Evolutionary conservation across 306 rosid genomes (phyloP).

Genomic region (Cucurbita moschata): DNA sequence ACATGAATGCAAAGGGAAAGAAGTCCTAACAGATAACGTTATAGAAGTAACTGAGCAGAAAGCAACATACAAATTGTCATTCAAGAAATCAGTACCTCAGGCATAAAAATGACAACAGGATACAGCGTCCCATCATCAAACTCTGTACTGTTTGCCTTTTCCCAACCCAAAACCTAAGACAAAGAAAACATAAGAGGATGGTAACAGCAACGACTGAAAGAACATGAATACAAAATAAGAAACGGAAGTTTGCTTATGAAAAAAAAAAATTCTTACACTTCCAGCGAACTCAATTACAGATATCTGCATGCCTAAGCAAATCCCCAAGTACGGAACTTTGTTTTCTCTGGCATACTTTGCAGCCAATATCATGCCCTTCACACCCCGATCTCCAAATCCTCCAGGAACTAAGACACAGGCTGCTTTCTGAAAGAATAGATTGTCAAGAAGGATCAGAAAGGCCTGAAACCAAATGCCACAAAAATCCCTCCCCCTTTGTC

Average conservation of each 20-base stretch:
- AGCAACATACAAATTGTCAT: not conserved
- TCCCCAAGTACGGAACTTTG: conserved; percentile 88
- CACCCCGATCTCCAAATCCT: conserved; percentile 99
- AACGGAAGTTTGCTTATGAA: conserved; percentile 9
- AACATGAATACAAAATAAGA: not conserved
- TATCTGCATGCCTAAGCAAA: conserved; percentile 99
- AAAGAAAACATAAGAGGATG: conserved; percentile 9
- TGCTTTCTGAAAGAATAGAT: conserved; percentile 47
- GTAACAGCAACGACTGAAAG: not conserved
- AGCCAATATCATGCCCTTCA: conserved; percentile 87
- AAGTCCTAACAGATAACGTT: not conserved
- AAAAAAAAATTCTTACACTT: conserved; percentile 47
- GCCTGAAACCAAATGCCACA: not conserved
- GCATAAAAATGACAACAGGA: conserved; percentile 96
- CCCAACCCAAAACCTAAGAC: conserved; percentile 72
- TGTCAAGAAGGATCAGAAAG: conserved; percentile 3
- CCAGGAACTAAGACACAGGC: conserved; percentile 96
- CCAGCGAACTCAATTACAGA: conserved; percentile 89
- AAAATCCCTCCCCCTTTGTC: conserved; percentile 12
- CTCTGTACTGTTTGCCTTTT: conserved; percentile 77
- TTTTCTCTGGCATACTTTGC: conserved; percentile 96
- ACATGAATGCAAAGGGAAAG: not conserved
- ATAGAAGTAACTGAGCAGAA: not conserved
- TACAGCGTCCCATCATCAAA: conserved; percentile 61
- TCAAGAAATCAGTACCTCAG: conserved; percentile 46